Base-by-base conservation (phyloP, 345 rosid species). In the Eucalyptus paniculata region DNA sequence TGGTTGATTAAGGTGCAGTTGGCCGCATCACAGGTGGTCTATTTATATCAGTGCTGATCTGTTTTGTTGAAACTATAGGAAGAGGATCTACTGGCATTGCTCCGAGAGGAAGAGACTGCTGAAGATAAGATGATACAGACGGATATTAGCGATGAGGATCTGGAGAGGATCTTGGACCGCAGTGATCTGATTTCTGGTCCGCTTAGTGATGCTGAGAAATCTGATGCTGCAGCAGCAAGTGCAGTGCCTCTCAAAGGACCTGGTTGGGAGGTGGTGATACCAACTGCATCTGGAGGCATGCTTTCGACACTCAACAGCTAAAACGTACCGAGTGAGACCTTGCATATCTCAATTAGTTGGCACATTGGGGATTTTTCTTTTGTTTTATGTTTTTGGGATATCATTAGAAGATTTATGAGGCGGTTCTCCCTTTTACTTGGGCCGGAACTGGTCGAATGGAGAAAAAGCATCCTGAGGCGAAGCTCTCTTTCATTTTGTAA, bases 191-290 rank as follows among this genome's bases (percentile, higher is more conserved):
- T 93, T 49, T 90, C 83, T 18, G 93, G 91, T 72, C 9, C 89
- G 16, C 80, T 91, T 9, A 92, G 88, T 9, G 92, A 89, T 87
- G 92, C 16, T 24, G 93, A 88, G 72, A 88, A 88, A 40, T 88
- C 62, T n/a, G 44, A 89, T 42, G 88, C 54, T n/a, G 91, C 88
- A 30, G 89, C 93, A 10, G 82, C 24, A 86, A 89, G 89, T 62
- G 88, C 91, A 15, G 60, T 92, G 69, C 98, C 99, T 11, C 94
- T 94, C 87, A 95, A 95, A 88, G 99, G 99, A 44, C 99, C 99
- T 19, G 99, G 99, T 54, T 97, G 99, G 99, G 99, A 97, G 95
- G 98, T 96, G 90, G 99, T 97, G 37, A n/a, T 94, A 86, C 96
- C 98, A 18, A 93, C 93, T 24, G 93, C 96, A 24, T 88, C 92